Percentiles rank a stretch among this genome's conserved stretches.
Evolutionary conservation across 169 alveolate species (phyloP).

Genomic region (Fabrea salina): DNA sequence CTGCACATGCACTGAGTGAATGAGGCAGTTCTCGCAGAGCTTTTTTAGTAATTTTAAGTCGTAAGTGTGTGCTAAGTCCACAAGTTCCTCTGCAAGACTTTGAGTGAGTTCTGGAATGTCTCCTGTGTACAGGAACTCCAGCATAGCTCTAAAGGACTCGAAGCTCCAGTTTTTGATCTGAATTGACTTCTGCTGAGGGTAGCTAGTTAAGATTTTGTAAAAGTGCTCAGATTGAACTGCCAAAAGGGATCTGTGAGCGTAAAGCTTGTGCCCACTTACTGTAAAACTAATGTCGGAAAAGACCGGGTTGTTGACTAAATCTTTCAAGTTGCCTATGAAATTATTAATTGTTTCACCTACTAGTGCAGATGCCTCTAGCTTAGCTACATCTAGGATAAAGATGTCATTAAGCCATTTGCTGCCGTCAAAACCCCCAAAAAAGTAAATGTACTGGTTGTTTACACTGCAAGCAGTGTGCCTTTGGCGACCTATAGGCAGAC

Average conservation of each 20-base stretch:
- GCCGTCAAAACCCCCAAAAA: constrained; percentile 38
- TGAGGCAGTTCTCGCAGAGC: constrained; percentile 64
- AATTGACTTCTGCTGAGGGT: constrained; percentile 40
- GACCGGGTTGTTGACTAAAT: constrained; percentile 57
- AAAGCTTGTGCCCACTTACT: constrained; percentile 53
- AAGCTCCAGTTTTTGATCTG: constrained; percentile 56
- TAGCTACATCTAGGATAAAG: constrained; percentile 62
- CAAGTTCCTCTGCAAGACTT: constrained; percentile 29
- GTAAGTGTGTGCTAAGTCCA: constrained; percentile 63
- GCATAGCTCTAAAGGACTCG: constrained; percentile 55
- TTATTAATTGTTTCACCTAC: constrained; percentile 39
- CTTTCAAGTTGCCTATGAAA: constrained; percentile 40
- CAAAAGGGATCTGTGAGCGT: constrained; percentile 75
- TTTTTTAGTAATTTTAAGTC: constrained; percentile 58
- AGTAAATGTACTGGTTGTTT: constrained; percentile 10
- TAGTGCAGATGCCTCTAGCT: constrained; percentile 65
- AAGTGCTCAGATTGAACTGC: constrained; percentile 73
- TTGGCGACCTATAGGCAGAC: constrained; percentile 48
- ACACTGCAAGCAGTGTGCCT: constrained; percentile 67
- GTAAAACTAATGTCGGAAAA: constrained; percentile 69
- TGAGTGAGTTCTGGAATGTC: constrained; percentile 41
- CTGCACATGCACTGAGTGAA: constrained; percentile 65
- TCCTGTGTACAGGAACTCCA: constrained; percentile 72
- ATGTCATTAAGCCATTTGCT: neutral
- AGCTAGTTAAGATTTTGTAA: constrained; percentile 62